A percentile compares a stretch with the other conserved stretches of the same genome.
Conservation (phyloP, 768 basidiomycete genomes). For the Cubamyces sp. region DNA sequence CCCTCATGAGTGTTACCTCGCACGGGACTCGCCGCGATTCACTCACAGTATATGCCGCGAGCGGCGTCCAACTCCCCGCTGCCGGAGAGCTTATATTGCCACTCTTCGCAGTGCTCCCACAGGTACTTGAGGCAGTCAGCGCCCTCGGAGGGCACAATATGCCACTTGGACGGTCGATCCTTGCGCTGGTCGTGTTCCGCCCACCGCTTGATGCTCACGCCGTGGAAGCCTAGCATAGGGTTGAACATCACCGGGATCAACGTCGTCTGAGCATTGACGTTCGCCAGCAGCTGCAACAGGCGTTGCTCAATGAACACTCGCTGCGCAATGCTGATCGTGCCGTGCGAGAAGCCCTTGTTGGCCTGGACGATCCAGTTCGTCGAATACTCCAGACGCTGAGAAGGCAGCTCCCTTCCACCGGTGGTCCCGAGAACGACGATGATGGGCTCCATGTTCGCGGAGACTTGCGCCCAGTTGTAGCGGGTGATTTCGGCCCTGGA, state of each 20-base stretch:
- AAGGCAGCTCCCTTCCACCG: constrained; percentile 24
- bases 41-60: constrained; percentile 30
- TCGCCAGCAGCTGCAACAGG: constrained; percentile 31
- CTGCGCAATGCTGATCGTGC: constrained; percentile 32
- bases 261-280: constrained; percentile 35
- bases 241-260: constrained; percentile 27
- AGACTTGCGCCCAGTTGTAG: constrained; percentile 25
- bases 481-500: constrained; percentile 27
- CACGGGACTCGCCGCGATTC: not conserved
- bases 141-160: constrained; percentile 13
- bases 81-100: constrained; percentile 33
- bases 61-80: constrained; percentile 23
- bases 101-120: constrained; percentile 34
- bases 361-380: constrained; percentile 29
- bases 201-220: constrained; percentile 33
- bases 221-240: constrained; percentile 23
- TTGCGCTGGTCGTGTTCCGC: constrained; percentile 29
- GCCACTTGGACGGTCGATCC: constrained; percentile 29
- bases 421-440: constrained; percentile 35
- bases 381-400: constrained; percentile 28
- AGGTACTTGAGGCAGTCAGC: constrained; percentile 29
- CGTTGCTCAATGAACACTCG: constrained; percentile 34
- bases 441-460: constrained; percentile 26
- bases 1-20: not conserved
- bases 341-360: constrained; percentile 29